Percentiles rank a stretch among this genome's conserved stretches.
Conservation (phyloP, 2,329 filamentous ascomycete species). For the Apiospora koreana region DNA sequence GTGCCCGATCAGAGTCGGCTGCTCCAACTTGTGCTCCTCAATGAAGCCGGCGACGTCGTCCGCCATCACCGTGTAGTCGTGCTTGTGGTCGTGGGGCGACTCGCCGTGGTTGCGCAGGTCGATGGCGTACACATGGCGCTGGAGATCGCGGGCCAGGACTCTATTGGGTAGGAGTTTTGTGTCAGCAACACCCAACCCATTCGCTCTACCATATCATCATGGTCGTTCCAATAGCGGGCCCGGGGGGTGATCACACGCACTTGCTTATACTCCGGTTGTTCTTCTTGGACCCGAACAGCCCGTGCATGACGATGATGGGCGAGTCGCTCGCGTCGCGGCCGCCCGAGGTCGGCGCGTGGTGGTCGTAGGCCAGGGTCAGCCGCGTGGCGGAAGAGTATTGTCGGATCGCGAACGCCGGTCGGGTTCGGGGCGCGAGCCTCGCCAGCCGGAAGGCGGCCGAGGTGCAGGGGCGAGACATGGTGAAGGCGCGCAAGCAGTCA, state of each 20-base stretch:
- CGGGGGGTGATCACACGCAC: constrained; percentile 54
- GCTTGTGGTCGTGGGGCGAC: constrained; percentile 73
- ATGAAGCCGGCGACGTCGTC: constrained; percentile 83
- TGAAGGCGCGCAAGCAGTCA: not conserved
- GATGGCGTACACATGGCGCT: constrained; percentile 80
- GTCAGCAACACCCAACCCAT: not conserved
- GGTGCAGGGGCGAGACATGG: constrained; percentile 45
- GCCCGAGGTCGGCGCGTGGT: constrained; percentile 59
- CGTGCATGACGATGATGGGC: constrained; percentile 87
- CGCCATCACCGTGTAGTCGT: constrained; percentile 83
- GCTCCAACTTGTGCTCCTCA: constrained; percentile 64
- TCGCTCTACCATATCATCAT: not conserved
- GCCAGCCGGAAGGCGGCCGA: constrained; percentile 33
- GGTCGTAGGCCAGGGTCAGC: constrained; percentile 61
- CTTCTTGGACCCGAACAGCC: constrained; percentile 91
- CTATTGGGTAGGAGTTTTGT: constrained; percentile 43
- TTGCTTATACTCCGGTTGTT: constrained; percentile 95
- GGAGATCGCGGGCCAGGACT: constrained; percentile 77
- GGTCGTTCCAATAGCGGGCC: not conserved
- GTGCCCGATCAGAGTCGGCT: constrained; percentile 83
- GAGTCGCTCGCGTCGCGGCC: constrained; percentile 37
- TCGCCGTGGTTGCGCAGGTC: constrained; percentile 94
- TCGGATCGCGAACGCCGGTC: constrained; percentile 23
- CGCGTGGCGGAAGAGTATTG: constrained; percentile 8
- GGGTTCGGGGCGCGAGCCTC: constrained; percentile 21